Evolutionary conservation across 768 basidiomycete species (phyloP).

Genomic region (Collybia nuda): DNA sequence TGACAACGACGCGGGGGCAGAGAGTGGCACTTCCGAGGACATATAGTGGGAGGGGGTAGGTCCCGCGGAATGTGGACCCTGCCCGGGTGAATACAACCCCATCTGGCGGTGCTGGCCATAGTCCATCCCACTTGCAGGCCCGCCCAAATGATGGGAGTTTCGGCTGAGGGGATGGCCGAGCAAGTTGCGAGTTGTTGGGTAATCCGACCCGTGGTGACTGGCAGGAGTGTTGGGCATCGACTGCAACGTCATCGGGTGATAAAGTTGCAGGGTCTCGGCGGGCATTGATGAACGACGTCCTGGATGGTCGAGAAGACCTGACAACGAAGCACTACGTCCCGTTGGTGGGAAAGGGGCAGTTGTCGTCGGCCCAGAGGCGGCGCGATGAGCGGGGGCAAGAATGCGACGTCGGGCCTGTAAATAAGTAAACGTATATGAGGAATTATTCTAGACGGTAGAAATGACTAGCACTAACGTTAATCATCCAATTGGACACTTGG

Average conservation of each 20-base stretch:
- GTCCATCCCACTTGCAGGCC: conserved; percentile 32
- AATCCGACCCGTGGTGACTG: conserved; percentile 39
- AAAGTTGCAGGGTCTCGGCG: conserved; percentile 69
- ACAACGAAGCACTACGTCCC: conserved; percentile 43
- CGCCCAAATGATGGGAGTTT: conserved; percentile 28
- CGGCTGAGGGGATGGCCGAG: conserved; percentile 40
- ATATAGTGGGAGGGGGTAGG: conserved; percentile 35
- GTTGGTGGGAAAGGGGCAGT: conserved; percentile 67
- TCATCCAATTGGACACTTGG: conserved; percentile 94
- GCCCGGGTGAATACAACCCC: conserved; percentile 33
- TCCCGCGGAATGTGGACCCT: conserved; percentile 42
- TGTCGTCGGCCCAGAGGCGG: conserved; percentile 75
- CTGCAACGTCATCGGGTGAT: conserved; percentile 78
- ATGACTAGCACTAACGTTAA: conserved; percentile 52
- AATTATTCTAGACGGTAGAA: conserved; percentile 7
- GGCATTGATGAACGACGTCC: conserved; percentile 68
- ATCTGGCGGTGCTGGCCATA: conserved; percentile 38
- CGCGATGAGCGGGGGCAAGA: conserved; percentile 78
- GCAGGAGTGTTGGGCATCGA: conserved; percentile 43
- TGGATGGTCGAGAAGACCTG: conserved; percentile 39
- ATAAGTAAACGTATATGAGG: conserved; percentile 11
- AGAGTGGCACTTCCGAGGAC: conserved; percentile 47
- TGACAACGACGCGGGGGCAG: conserved; percentile 50
- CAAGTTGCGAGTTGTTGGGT: conserved; percentile 45
- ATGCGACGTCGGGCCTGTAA: conserved; percentile 77